Evolutionary conservation across 768 basidiomycete genomes (phyloP).

Genomic region (Serpula lacrymans): DNA sequence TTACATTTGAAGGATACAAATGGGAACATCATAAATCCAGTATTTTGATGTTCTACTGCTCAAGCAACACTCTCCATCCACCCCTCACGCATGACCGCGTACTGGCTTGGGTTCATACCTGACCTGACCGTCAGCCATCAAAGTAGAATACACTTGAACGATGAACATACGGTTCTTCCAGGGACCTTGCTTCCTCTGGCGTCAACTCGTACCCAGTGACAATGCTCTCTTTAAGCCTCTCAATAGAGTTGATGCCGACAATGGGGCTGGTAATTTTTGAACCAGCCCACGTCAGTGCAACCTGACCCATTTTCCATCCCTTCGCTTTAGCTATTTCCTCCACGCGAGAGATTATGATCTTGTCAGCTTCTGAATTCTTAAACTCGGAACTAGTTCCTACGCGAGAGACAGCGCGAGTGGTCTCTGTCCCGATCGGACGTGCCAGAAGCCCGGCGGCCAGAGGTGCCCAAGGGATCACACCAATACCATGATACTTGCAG

Average conservation of each 20-base stretch:
- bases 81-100: too few relatives aligned
- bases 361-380: slow-evolving; percentile 22
- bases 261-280: slow-evolving; percentile 34
- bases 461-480: slow-evolving; percentile 37
- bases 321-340: slow-evolving; percentile 40
- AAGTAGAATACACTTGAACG: slow-evolving; percentile 5
- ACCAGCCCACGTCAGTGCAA: slow-evolving; percentile 42
- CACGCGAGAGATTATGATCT: slow-evolving; percentile 34
- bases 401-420: slow-evolving; percentile 7
- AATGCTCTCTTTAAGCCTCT: slow-evolving; percentile 16
- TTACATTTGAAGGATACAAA: too few relatives aligned
- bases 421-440: slow-evolving; percentile 18
- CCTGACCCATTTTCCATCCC: slow-evolving; percentile 41
- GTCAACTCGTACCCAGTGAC: slow-evolving; percentile 30
- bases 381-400: slow-evolving; percentile 18
- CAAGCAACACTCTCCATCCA: too few relatives aligned
- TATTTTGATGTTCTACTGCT: too few relatives aligned
- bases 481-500: slow-evolving; percentile 34
- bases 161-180: slow-evolving; percentile 35
- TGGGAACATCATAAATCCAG: too few relatives aligned
- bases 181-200: slow-evolving; percentile 39
- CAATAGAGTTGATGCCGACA: slow-evolving; percentile 18
- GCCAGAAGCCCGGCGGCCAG: slow-evolving; percentile 25
- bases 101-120: background rate
- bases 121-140: background rate